phyloP scores from a whole-genome alignment of 805 yeast species.

The Saccharomycopsis guyanensis region DNA sequence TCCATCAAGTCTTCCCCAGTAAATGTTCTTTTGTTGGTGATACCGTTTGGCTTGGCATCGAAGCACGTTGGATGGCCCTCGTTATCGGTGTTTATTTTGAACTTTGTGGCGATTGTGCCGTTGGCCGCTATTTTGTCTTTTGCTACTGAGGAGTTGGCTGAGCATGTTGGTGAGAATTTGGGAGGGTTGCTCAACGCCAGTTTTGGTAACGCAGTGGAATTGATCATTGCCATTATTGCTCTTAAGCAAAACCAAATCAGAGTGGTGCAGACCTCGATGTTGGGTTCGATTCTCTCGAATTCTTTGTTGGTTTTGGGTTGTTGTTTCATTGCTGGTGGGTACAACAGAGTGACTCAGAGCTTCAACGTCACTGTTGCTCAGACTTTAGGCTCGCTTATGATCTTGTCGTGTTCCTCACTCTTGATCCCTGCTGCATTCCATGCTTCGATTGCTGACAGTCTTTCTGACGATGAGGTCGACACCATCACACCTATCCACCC shows the following conservation, averaged over 20 bases:
- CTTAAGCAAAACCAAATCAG: constrained; percentile 77
- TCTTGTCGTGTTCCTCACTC: constrained; percentile 80
- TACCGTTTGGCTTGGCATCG: constrained; percentile 82
- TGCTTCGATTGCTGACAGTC: constrained; percentile 53
- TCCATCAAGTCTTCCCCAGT: constrained; percentile 43
- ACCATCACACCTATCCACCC: constrained; percentile 20
- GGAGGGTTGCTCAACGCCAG: constrained; percentile 97
- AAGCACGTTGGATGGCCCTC: constrained; percentile 52
- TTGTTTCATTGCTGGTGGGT: constrained; percentile 90
- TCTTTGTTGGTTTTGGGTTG: constrained; percentile 84
- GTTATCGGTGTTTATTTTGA: constrained; percentile 54
- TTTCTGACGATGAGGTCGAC: constrained; percentile 30
- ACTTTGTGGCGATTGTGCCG: constrained; percentile 90
- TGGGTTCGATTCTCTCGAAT: constrained; percentile 88
- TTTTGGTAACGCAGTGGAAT: constrained; percentile 95
- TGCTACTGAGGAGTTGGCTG: constrained; percentile 90
- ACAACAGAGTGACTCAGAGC: constrained; percentile 67
- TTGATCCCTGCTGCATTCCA: constrained; percentile 94
- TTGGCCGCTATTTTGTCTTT: constrained; percentile 83
- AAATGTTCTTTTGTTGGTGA: constrained; percentile 68
- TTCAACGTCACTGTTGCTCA: constrained; percentile 97
- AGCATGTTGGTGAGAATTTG: constrained; percentile 79
- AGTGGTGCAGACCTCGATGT: constrained; percentile 95
- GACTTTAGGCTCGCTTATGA: constrained; percentile 90
- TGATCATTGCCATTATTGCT: constrained; percentile 90